Base-by-base conservation (phyloP, 805 yeast genomes). In the Jamesozyma gamospora region DNA sequence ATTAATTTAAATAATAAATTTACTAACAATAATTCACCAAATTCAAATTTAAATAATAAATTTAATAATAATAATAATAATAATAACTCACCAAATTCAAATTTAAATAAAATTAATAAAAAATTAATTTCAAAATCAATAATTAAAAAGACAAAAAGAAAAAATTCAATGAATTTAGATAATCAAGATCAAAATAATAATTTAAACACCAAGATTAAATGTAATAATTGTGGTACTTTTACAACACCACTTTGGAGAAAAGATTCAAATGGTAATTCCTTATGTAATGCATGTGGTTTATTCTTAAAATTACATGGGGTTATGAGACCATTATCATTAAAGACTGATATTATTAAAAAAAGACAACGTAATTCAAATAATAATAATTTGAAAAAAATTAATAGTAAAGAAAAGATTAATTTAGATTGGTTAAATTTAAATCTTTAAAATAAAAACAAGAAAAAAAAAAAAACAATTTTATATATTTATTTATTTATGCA, bases 191-290 rank as follows among this genome's bases (percentile, higher is more conserved):
- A 13, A 11, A 32, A 21, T 11, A 19, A 7, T 17, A 25, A 32
- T 25, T 6, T 4, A 4, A 25, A 11, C 4, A 28, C 31, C 13
- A 34, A 24, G 17, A 68, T 66, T 2, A 66, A 65, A 34, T 88
- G 97, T 61, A 77, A 88, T 17, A 90, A 88, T 61, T 88, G 97
- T 60, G 79, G 78, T 48, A 88, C 97, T 0, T 75, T 70, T 46
- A 87, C 90, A 10, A 88, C 97, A 0, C 97, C 97, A 2, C 60
- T 90, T 21, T 90, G 97, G 97, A 69, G 97, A 50, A 71, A 96
- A 40, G 86, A 86, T 53, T 82, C 94, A 0, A 79, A 77, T 43
- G 96, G 96, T 1, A 79, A 83, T 52, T 92, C 96, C 0, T 65
- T 90, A 45, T 88, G 97, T 62, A 88, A 88, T 60, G 97, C 97